Evolutionary conservation across 169 alveolate species (phyloP).

Genomic region (Cyclospora cayetanensis): DNA sequence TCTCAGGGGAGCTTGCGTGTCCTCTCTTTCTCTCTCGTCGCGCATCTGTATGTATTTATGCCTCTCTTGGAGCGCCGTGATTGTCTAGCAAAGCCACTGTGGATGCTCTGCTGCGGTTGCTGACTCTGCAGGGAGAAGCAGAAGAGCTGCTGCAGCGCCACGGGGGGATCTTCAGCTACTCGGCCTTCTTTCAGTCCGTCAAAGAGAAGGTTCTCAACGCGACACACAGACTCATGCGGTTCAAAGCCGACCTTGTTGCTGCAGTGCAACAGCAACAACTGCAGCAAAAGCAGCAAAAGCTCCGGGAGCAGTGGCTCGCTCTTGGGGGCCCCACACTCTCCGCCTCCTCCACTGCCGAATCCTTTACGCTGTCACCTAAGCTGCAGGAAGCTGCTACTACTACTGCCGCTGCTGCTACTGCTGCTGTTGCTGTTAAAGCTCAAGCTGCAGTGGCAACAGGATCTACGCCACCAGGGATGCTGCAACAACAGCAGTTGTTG

Average conservation of each 20-base stretch:
- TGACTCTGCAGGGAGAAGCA: slow-evolving; percentile 10
- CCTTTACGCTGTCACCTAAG: neutral
- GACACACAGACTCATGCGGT: slow-evolving; percentile 51
- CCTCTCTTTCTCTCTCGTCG: neutral
- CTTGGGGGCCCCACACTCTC: neutral
- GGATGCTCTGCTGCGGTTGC: neutral
- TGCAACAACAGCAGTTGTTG: neutral
- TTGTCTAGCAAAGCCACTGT: too few species aligned
- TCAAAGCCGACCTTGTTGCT: neutral
- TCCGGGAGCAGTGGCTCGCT: neutral
- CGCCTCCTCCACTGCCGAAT: neutral
- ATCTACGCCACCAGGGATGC: neutral
- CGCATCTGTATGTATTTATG: too few species aligned
- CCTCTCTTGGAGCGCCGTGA: too few species aligned
- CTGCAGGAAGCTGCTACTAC: neutral
- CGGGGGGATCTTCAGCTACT: neutral
- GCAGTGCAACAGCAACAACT: neutral
- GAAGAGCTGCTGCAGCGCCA: slow-evolving; percentile 15
- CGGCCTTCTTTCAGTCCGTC: slow-evolving; percentile 41
- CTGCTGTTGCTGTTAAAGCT: neutral
- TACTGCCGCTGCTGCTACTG: neutral
- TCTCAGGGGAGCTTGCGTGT: neutral
- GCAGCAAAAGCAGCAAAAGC: neutral
- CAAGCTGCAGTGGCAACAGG: too few species aligned
- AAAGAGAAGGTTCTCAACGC: neutral